A percentile compares a stretch with the other conserved stretches of the same genome.
Conservation (phyloP, 805 yeast species). For the Candida patagonica region DNA sequence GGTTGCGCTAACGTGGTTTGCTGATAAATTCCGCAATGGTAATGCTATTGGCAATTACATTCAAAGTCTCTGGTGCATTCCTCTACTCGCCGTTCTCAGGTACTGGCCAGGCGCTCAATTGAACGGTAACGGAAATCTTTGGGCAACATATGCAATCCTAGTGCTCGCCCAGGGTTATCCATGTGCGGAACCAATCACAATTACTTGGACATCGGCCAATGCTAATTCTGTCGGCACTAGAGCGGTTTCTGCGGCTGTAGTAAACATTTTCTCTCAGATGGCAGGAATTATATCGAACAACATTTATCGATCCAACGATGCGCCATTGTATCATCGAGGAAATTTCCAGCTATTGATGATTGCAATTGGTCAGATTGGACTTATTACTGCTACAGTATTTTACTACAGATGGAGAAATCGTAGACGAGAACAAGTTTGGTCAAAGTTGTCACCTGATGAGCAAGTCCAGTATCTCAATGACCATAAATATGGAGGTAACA, state of each 20-base stretch:
- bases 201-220: constrained; percentile 53
- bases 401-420: constrained; percentile 28
- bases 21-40: constrained; percentile 12
- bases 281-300: constrained; percentile 46
- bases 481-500: constrained; percentile 47
- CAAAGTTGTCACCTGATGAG: constrained; percentile 39
- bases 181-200: constrained; percentile 44
- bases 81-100: constrained; percentile 10
- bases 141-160: constrained; percentile 26
- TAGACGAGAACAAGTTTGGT: constrained; percentile 41
- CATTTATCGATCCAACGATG: constrained; percentile 48
- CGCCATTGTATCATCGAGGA: constrained; percentile 53
- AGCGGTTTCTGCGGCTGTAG: constrained; percentile 56
- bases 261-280: constrained; percentile 55
- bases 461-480: constrained; percentile 36
- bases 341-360: constrained; percentile 29
- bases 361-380: constrained; percentile 12
- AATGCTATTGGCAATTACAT: constrained; percentile 8
- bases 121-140: constrained; percentile 9
- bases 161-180: constrained; percentile 24
- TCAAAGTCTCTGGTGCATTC: constrained; percentile 13
- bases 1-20: constrained; percentile 11
- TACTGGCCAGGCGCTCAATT: too few relatives aligned
- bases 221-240: constrained; percentile 55
- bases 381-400: constrained; percentile 10